Base-by-base conservation (phyloP, 2,329 filamentous ascomycete species). In the Myrmaecium sp. region DNA sequence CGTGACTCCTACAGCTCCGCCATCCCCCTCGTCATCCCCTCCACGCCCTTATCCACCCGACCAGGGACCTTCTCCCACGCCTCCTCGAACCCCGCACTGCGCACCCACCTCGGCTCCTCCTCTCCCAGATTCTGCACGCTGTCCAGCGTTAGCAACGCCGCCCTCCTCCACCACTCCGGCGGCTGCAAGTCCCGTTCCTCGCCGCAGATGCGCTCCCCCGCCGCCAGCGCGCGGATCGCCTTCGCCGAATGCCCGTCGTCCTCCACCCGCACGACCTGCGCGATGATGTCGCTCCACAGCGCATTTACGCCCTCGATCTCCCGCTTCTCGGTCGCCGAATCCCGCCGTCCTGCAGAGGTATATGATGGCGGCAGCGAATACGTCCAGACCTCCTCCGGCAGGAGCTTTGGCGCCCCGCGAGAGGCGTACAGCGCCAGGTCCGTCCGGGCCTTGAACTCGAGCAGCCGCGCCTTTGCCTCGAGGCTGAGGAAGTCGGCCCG, bases 231-330 rank as follows among this genome's bases (percentile, higher is more conserved):
- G 17, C 83, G 60, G 5, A 74, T 60, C 4, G 91, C 53, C 50
- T 94, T 94, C 28, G 73, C 61, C 6, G 70, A 62, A 51, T 95
- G 86, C 0, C 84, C 83, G 48, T 94, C 83, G 37, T 93, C 84
- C 0, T 62, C 42, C 13, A 58, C 43, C 18, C 40, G 37, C 28
- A 61, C 61, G 26, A 52, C 64, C 27, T 46, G 57, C 33, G 50
- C 42, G 33, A 62, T 55, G 23, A 64, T 42, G 12, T 41, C 49
- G 21, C 49, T 49, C 64, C 58, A 62, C 21, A 13, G 27, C 1
- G 35, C 33, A n/a, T 35, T 29, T 5, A 41, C 39, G 30, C 45
- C 47, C 42, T 4, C 26, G 33, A 16, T 35, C 28, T 17, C 21
- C 9, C 12, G 9, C 6, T 11, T 13, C n/a, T n/a, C n/a, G n/a